phyloP scores from a whole-genome alignment of 495 filamentous ascomycete species.

The Coniosporium apollinis region DNA sequence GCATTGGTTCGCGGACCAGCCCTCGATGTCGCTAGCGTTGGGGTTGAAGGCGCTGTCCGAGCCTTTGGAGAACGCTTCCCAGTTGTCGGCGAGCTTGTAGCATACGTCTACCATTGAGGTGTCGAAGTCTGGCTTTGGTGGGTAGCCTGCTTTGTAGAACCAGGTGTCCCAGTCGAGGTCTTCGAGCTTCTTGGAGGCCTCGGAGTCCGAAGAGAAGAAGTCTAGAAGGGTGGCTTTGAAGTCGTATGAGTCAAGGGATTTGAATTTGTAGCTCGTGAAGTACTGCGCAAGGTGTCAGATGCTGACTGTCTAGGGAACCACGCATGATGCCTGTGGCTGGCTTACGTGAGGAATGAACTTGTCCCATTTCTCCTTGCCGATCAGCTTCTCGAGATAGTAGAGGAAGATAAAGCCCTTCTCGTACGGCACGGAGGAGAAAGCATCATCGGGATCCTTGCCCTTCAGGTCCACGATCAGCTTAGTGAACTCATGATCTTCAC shows the following conservation, averaged over 20 bases:
- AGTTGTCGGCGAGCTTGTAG: constrained; percentile 64
- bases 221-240: constrained; percentile 75
- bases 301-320: not conserved
- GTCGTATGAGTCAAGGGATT: constrained; percentile 79
- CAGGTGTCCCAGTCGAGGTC: constrained; percentile 74
- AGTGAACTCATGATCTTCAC: constrained; percentile 76
- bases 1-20: constrained; percentile 67
- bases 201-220: constrained; percentile 58
- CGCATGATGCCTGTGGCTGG: constrained; percentile 1
- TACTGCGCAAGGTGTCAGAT: constrained; percentile 33
- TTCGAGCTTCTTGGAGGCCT: constrained; percentile 47
- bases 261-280: constrained; percentile 62
- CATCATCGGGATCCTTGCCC: constrained; percentile 86
- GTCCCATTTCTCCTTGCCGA: constrained; percentile 79
- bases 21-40: constrained; percentile 43
- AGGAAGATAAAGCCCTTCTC: constrained; percentile 68
- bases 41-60: constrained; percentile 43
- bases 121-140: constrained; percentile 80
- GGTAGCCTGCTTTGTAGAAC: constrained; percentile 72
- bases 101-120: constrained; percentile 75
- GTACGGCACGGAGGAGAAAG: constrained; percentile 75
- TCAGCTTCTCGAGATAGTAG: constrained; percentile 65
- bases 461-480: constrained; percentile 75
- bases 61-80: constrained; percentile 34
- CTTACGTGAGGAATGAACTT: constrained; percentile 73